phyloP scores from a whole-genome alignment of 2,329 filamentous ascomycete species.

The Macrophomina pseudophaseolina region DNA sequence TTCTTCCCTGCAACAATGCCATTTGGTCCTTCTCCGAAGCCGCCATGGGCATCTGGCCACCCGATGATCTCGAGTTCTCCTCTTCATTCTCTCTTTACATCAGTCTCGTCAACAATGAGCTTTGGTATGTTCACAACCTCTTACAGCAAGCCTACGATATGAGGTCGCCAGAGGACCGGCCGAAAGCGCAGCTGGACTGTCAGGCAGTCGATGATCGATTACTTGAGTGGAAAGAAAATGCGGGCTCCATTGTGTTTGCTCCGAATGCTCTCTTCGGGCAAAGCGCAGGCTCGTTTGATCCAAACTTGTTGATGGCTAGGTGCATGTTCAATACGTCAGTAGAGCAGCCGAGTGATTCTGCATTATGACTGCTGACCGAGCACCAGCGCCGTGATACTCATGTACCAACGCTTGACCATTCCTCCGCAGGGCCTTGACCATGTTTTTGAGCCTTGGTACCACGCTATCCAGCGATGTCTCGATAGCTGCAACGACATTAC shows the following conservation, averaged over 20 bases:
- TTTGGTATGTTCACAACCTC: slow-evolving; percentile 36
- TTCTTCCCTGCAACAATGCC: slow-evolving; percentile 36
- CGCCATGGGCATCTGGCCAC: slow-evolving; percentile 32
- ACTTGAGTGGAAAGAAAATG: slow-evolving; percentile 33
- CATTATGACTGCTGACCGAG: not conserved
- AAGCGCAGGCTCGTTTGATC: slow-evolving; percentile 33
- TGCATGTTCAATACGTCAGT: slow-evolving; percentile 35
- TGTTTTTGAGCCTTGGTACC: slow-evolving; percentile 35
- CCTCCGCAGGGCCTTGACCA: slow-evolving; percentile 32
- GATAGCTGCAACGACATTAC: slow-evolving; percentile 37
- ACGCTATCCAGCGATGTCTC: slow-evolving; percentile 37
- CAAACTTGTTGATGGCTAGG: slow-evolving; percentile 33
- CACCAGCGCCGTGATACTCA: slow-evolving; percentile 32
- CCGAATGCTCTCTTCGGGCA: slow-evolving; percentile 13
- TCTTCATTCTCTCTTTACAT: slow-evolving; percentile 36
- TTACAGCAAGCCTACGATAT: slow-evolving; percentile 36
- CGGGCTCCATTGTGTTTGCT: slow-evolving; percentile 31
- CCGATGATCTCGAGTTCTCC: slow-evolving; percentile 32
- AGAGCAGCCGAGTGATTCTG: not conserved
- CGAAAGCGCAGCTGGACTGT: slow-evolving; percentile 34
- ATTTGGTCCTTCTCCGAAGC: slow-evolving; percentile 36
- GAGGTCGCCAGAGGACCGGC: slow-evolving; percentile 32
- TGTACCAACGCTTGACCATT: slow-evolving; percentile 34
- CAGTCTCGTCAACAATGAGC: slow-evolving; percentile 34
- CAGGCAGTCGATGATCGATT: slow-evolving; percentile 34